Percentiles rank a stretch among this genome's conserved stretches.
Conservation (phyloP, 1,284 basidiomycete species). For the Marasmius oreades region DNA sequence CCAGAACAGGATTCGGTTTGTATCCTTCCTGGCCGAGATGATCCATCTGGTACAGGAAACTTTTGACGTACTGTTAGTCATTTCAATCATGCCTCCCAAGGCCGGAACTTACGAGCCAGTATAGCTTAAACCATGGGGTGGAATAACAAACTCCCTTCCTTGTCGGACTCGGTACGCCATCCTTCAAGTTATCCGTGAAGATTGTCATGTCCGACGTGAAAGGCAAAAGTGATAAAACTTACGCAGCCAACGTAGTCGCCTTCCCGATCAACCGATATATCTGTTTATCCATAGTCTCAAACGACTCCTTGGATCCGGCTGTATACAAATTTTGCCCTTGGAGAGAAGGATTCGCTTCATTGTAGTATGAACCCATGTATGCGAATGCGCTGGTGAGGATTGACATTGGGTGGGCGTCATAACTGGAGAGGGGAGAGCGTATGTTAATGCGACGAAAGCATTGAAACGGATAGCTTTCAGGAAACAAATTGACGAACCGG, state of each 20-base stretch:
- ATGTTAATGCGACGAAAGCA: not conserved
- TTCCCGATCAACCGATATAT: constrained; percentile 86
- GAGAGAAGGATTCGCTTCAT: constrained; percentile 60
- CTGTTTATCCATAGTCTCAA: constrained; percentile 85
- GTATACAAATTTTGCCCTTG: constrained; percentile 82
- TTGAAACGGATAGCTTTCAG: too few species aligned
- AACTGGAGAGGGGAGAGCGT: constrained; percentile 39
- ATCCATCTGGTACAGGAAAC: constrained; percentile 87
- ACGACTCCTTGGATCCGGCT: constrained; percentile 57
- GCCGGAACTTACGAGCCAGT: constrained; percentile 64
- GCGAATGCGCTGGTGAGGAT: constrained; percentile 84
- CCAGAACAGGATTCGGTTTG: constrained; percentile 76
- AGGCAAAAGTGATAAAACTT: constrained; percentile 24
- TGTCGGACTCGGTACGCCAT: constrained; percentile 90
- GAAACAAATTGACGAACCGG: constrained; percentile 39
- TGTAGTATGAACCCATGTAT: constrained; percentile 82
- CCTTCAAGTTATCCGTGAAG: constrained; percentile 28
- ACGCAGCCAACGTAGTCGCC: constrained; percentile 83
- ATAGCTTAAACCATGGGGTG: constrained; percentile 78
- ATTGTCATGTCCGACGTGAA: constrained; percentile 1
- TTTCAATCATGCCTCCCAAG: not conserved
- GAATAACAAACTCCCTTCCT: constrained; percentile 83
- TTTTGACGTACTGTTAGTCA: constrained; percentile 23
- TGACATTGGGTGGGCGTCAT: constrained; percentile 87
- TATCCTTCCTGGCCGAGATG: constrained; percentile 73